Evolutionary conservation across 2,329 filamentous ascomycete species (phyloP), one percentile per base, ranked within the genome.

Genomic region (Claviceps sp.): DNA sequence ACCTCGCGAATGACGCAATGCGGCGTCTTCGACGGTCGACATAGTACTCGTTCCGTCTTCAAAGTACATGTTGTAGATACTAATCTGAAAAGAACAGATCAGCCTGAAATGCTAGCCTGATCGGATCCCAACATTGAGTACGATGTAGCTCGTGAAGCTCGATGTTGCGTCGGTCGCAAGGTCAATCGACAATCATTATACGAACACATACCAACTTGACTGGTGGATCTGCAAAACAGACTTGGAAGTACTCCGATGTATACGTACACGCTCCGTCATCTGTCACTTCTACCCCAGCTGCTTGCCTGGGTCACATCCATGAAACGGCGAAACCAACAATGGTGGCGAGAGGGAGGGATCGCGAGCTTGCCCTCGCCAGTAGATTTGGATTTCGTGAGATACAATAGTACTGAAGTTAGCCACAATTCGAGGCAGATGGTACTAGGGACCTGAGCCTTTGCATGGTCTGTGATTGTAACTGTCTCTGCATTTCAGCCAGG

Each of bases 301-400:
- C 24, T 18, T 24, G 20, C 52, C 55, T 54, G 43, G 18, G 48
- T 55, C 47, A 53, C 52, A 55, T 52, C 52, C 45, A 49, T 47
- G 44, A 24, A 24, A 34, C 22, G 42, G 42, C 58, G 61, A 62
- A 53, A 37, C 57, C 55, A 24, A 50, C 55, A 24, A 50, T 54
- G 60, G 52, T 49, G 57, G 61, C 51, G 58, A 59, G 52, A 54
- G 52, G 50, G 55, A 37, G 43, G 49, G 46, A 55, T 50, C 55
- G 56, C 57, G 56, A 52, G 58, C 57, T 56, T 60, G 30, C 9
- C 9, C 30, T 60, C 52, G 41, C 51, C 22, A 20, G 42, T 41
- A 22, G 26, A 44, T 26, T 37, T 38, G 34, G 30, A 50, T 37
- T 18, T 20, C 22, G 41, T 26, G 48, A 46, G 45, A 54, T 11